Conservation (phyloP, 2,329 filamentous ascomycete species). For the Aspergillus fischeri region DNA sequence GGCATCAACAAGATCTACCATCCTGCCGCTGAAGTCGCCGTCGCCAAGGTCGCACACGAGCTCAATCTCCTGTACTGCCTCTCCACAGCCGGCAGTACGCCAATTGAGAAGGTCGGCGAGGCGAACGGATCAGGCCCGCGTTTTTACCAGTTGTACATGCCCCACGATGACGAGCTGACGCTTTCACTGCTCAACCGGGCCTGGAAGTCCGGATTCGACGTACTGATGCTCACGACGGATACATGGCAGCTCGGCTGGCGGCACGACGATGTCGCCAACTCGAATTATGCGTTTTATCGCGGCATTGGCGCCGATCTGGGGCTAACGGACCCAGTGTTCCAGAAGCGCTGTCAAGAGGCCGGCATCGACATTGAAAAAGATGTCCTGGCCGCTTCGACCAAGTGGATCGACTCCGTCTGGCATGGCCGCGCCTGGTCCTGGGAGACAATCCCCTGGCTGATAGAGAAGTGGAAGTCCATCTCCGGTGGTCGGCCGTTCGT, state of each 20-base stretch:
- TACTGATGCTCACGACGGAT: slow-evolving; percentile 58
- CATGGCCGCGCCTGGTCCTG: slow-evolving; percentile 61
- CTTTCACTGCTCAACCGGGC: slow-evolving; percentile 55
- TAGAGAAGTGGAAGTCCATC: slow-evolving; percentile 53
- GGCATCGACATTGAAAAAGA: slow-evolving; percentile 52
- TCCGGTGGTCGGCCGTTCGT: slow-evolving; percentile 55
- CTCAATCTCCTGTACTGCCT: slow-evolving; percentile 58
- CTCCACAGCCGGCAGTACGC: slow-evolving; percentile 52
- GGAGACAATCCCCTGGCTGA: slow-evolving; percentile 64
- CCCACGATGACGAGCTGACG: slow-evolving; percentile 58
- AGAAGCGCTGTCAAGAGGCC: slow-evolving; percentile 47
- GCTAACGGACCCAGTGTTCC: slow-evolving; percentile 57
- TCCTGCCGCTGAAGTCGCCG: slow-evolving; percentile 53
- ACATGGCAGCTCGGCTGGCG: slow-evolving; percentile 63
- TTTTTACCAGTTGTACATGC: slow-evolving; percentile 63
- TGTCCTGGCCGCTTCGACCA: slow-evolving; percentile 52
- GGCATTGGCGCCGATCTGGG: slow-evolving; percentile 56
- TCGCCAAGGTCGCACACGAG: slow-evolving; percentile 58
- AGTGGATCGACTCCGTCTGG: slow-evolving; percentile 65
- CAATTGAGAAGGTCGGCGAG: slow-evolving; percentile 55
- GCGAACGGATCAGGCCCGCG: slow-evolving; percentile 53
- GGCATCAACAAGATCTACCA: slow-evolving; percentile 66
- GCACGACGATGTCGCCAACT: slow-evolving; percentile 53
- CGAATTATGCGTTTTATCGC: slow-evolving; percentile 62
- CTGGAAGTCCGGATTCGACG: slow-evolving; percentile 52